Conservation (phyloP, 1,139 yeast species). For the Geotrichum klebahnii region DNA sequence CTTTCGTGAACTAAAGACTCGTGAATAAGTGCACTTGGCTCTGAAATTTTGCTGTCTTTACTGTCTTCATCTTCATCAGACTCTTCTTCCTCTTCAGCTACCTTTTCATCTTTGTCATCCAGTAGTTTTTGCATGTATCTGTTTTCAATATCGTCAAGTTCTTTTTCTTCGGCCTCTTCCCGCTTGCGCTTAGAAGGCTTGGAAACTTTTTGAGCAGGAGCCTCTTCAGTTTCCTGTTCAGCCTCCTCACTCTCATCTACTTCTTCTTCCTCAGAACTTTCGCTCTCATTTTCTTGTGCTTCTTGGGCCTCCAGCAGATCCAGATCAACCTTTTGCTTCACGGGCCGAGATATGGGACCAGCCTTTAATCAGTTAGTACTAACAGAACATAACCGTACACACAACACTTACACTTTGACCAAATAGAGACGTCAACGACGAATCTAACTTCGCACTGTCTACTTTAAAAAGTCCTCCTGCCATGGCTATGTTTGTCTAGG, state of each 20-base stretch:
- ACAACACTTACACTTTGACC: constrained; percentile 24
- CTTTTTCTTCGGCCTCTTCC: constrained; percentile 11
- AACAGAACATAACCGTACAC: background rate
- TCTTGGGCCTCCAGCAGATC: constrained; percentile 35
- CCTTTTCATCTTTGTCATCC: constrained; percentile 22
- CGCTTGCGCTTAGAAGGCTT: constrained; percentile 31
- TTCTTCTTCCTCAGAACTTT: constrained; percentile 25
- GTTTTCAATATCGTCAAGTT: constrained; percentile 17
- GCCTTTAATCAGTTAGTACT: constrained; percentile 20
- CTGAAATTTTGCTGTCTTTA: constrained; percentile 1
- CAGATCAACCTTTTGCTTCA: constrained; percentile 31
- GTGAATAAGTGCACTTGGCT: constrained; percentile 23
- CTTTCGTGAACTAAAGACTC: constrained; percentile 10
- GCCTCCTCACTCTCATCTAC: constrained; percentile 28
- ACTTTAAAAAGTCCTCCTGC: constrained; percentile 17
- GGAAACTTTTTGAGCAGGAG: constrained; percentile 24
- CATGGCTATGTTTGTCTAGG: constrained; percentile 9
- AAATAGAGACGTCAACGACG: constrained; percentile 28
- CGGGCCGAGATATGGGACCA: constrained; percentile 34
- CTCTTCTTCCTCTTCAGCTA: constrained; percentile 32
- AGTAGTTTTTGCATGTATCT: constrained; percentile 19
- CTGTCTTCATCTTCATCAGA: constrained; percentile 5
- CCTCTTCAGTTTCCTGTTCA: constrained; percentile 24
- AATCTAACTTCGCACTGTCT: constrained; percentile 22
- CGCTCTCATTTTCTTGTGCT: constrained; percentile 23